A percentile compares a stretch with the other conserved stretches of the same genome.
phyloP scores from a whole-genome alignment of 2,329 filamentous ascomycete species.

The Nemania diffusa region DNA sequence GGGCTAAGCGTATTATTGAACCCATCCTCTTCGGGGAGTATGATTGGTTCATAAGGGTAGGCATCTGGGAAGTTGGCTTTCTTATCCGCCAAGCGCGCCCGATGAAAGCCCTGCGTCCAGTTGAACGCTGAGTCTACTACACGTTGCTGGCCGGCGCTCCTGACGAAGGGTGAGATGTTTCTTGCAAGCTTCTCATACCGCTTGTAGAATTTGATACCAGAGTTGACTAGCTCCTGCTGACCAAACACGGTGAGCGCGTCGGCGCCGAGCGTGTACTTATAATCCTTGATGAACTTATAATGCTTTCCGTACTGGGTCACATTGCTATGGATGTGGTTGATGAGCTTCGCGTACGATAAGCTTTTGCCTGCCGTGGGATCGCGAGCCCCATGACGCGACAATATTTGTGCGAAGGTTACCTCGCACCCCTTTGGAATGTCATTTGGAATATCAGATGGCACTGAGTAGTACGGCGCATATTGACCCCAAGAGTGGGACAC shows the following conservation, averaged over 20 bases:
- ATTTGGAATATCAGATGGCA: conserved; percentile 71
- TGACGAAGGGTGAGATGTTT: conserved; percentile 72
- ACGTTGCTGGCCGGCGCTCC: conserved; percentile 75
- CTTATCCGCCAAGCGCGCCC: conserved; percentile 57
- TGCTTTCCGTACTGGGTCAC: conserved; percentile 68
- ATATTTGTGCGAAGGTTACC: conserved; percentile 81
- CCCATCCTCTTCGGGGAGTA: conserved; percentile 73
- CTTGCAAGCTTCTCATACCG: conserved; percentile 74
- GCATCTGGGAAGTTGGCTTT: conserved; percentile 55
- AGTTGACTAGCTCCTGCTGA: conserved; percentile 75
- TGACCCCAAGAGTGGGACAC: conserved; percentile 82
- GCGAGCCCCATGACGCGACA: conserved; percentile 86
- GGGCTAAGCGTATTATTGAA: conserved; percentile 87
- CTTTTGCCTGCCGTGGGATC: conserved; percentile 80
- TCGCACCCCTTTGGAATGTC: conserved; percentile 74
- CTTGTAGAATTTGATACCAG: conserved; percentile 78
- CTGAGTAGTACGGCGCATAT: conserved; percentile 85
- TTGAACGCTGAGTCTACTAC: conserved; percentile 79
- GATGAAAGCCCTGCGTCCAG: conserved; percentile 79
- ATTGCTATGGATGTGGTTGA: conserved; percentile 71
- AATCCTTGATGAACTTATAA: conserved; percentile 77
- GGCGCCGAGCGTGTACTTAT: conserved; percentile 75
- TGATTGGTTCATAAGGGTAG: conserved; percentile 67
- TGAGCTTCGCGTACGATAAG: conserved; percentile 68
- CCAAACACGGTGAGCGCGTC: conserved; percentile 77